Conservation (phyloP, 305 asterid genomes). For the Fraxinus albicans region DNA sequence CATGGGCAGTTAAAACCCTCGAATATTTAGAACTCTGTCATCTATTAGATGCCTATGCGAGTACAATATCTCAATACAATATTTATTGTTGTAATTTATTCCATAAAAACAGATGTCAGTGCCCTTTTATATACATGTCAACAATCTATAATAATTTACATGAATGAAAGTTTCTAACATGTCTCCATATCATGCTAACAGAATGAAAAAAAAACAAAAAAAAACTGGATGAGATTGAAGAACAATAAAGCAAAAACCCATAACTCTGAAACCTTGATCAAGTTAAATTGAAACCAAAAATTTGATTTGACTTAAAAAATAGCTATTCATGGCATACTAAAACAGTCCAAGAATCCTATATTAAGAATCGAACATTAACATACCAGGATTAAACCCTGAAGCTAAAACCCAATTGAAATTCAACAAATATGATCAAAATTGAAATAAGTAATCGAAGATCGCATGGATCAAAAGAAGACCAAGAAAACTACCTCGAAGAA, state of each 20-base stretch:
- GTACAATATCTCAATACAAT: background rate
- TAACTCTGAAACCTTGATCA: constrained; percentile 21
- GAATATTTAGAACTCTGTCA: background rate
- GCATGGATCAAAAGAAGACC: constrained; percentile 21
- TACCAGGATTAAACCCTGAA: constrained; percentile 16
- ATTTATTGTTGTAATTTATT: background rate
- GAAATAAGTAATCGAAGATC: constrained; percentile 4
- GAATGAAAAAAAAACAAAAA: background rate
- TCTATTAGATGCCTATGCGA: background rate
- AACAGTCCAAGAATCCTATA: constrained; percentile 29
- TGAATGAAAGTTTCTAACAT: background rate
- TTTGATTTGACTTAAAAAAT: constrained; percentile 12
- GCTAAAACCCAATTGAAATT: constrained; percentile 36
- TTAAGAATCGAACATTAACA: constrained; percentile 19
- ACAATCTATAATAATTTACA: background rate
- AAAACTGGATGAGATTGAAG: constrained; percentile 4
- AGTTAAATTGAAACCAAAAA: constrained; percentile 33
- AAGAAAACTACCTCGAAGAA: constrained; percentile 13
- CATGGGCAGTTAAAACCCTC: background rate
- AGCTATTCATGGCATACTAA: constrained; percentile 6
- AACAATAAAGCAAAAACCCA: background rate
- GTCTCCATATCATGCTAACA: background rate
- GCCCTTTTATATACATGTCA: background rate
- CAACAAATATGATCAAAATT: constrained; percentile 18
- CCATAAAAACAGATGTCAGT: background rate